These are phyloP conservation scores for Boletellus ananas DNA, from an alignment of 768 basidiomycete species.

Conservation along the genomic window DNA sequence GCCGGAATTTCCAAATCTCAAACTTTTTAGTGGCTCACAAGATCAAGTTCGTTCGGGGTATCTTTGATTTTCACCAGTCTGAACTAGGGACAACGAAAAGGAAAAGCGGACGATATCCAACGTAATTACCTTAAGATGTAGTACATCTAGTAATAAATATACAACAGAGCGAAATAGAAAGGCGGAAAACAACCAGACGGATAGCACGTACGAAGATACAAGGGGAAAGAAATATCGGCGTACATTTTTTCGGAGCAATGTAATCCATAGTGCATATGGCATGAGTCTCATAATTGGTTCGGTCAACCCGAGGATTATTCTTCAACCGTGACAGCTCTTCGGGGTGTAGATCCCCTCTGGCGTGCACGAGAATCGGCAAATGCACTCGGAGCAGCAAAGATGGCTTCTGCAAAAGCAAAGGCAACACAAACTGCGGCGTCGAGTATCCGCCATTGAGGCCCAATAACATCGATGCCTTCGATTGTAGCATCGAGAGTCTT, in stretches of 20 bases:
- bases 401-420: conserved; percentile 67
- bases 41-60: conserved; percentile 2
- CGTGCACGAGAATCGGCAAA: conserved; percentile 30
- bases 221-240: conserved; percentile 5
- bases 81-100: not conserved
- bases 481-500: conserved; percentile 15
- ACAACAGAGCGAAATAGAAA: conserved; percentile 11
- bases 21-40: too few relatives aligned
- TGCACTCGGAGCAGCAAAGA: conserved; percentile 44
- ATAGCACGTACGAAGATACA: conserved; percentile 19
- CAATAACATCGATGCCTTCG: conserved; percentile 51
- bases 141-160: conserved; percentile 20
- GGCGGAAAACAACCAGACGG: conserved; percentile 4
- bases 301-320: conserved; percentile 8
- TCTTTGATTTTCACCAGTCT: conserved; percentile 1
- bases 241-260: conserved; percentile 1
- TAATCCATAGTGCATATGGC: conserved; percentile 1
- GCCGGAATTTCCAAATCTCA: too few relatives aligned
- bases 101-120: conserved; percentile 1
- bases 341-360: conserved; percentile 20
- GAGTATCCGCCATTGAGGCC: conserved; percentile 52
- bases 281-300: not conserved
- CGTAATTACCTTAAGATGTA: conserved; percentile 10
- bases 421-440: conserved; percentile 53
- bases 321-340: conserved; percentile 20